A percentile compares a stretch with the other conserved stretches of the same genome.
Conservation (phyloP, 495 filamentous ascomycete species). For the Lindgomyces ingoldianus region DNA sequence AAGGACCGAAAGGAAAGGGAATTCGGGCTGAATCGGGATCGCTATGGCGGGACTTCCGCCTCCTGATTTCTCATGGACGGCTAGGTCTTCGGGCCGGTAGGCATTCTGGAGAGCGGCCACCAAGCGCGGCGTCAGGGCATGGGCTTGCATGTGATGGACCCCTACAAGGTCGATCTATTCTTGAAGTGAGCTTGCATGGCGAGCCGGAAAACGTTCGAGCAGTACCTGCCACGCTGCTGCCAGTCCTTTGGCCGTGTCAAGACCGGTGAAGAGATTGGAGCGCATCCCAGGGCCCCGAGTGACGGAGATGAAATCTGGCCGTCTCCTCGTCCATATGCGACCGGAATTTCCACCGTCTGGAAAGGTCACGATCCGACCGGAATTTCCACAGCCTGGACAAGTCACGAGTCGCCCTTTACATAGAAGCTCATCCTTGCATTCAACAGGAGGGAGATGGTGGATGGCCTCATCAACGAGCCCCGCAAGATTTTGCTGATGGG, state of each 20-base stretch:
- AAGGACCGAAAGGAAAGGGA: constrained; percentile 88
- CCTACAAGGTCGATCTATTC: constrained; percentile 67
- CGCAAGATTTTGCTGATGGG: constrained; percentile 69
- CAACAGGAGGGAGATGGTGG: constrained; percentile 49
- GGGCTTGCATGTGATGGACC: constrained; percentile 97
- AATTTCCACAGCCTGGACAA: not conserved
- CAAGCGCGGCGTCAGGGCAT: constrained; percentile 85
- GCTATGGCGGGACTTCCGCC: not conserved
- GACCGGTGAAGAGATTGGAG: constrained; percentile 67
- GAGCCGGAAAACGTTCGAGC: not conserved
- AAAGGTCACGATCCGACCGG: not conserved
- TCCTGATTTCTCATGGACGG: not conserved
- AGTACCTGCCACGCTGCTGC: constrained; percentile 69
- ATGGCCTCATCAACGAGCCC: constrained; percentile 67
- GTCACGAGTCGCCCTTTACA: not conserved
- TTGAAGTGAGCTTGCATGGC: not conserved
- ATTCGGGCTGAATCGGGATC: no score
- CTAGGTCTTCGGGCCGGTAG: not conserved
- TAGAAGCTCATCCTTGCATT: not conserved
- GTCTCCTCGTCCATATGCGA: constrained; percentile 39
- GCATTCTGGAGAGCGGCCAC: constrained; percentile 57
- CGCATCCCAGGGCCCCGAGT: constrained; percentile 91
- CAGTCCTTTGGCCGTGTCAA: constrained; percentile 86
- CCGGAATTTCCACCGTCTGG: not conserved
- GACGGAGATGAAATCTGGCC: constrained; percentile 79